phyloP scores from a whole-genome alignment of 2,329 filamentous ascomycete species.

The Aspergillus thermomutatus region DNA sequence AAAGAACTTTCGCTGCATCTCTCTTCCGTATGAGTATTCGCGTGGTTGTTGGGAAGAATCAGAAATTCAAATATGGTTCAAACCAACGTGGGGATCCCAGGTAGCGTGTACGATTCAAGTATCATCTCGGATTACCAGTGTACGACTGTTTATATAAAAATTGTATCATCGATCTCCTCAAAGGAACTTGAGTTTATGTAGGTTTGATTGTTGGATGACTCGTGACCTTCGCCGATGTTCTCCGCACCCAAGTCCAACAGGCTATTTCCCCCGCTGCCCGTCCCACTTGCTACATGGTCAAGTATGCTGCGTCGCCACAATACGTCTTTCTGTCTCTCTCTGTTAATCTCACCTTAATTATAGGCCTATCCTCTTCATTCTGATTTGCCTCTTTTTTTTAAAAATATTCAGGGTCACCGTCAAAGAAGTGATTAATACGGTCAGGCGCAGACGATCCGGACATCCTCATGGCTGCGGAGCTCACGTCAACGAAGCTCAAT shows the following conservation, averaged over 20 bases:
- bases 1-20: not conserved
- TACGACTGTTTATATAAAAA: not conserved
- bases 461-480: conserved; percentile 39
- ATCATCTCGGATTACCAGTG: not conserved
- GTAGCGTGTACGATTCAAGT: not conserved
- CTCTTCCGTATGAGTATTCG: not conserved
- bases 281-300: not conserved
- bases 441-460: not conserved
- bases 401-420: not conserved
- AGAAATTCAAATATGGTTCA: not conserved
- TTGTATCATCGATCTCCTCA: not conserved
- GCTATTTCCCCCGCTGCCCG: no score
- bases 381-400: not conserved
- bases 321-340: not conserved
- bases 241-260: not conserved
- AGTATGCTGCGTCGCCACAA: not conserved
- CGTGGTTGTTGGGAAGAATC: no score
- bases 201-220: not conserved
- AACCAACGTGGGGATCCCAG: not conserved
- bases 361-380: not conserved
- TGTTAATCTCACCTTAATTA: not conserved
- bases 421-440: not conserved
- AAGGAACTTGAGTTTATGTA: not conserved
- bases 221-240: not conserved
- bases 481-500: conserved; percentile 48